Conservation (phyloP, 805 yeast species). For the Ogataea thermomethanolica region DNA sequence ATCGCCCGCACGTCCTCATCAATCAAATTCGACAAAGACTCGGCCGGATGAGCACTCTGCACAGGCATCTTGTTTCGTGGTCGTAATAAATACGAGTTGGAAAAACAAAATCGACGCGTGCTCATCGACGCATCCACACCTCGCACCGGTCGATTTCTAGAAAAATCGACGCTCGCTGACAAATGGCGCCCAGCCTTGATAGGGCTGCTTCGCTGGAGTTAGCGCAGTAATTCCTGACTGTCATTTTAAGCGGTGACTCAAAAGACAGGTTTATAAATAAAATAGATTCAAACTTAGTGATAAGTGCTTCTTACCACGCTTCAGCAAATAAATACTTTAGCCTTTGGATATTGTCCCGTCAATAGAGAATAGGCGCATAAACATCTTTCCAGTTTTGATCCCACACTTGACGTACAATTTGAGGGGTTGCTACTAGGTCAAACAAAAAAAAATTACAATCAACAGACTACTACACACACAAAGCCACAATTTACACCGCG, state of each 20-base stretch:
- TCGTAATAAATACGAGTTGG: neutral
- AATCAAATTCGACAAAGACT: constrained; percentile 26
- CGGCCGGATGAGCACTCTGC: constrained; percentile 31
- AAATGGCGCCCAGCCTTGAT: constrained; percentile 2
- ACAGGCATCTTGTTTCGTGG: constrained; percentile 4
- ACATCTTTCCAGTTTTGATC: neutral
- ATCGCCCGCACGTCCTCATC: constrained; percentile 36
- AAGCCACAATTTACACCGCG: constrained; percentile 1
- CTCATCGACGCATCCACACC: constrained; percentile 2
- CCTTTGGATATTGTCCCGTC: constrained; percentile 1
- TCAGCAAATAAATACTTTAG: neutral
- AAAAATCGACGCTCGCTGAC: constrained; percentile 6
- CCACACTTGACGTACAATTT: constrained; percentile 1
- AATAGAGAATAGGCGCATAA: neutral
- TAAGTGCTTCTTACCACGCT: constrained; percentile 6
- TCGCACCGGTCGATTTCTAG: constrained; percentile 4
- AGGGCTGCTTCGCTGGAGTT: constrained; percentile 5
- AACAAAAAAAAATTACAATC: neutral
- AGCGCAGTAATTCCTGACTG: constrained; percentile 8
- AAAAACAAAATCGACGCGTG: constrained; percentile 7
- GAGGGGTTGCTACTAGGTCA: constrained; percentile 3
- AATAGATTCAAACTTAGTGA: constrained; percentile 1
- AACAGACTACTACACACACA: neutral
- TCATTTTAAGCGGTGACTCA: constrained; percentile 10
- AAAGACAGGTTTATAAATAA: constrained; percentile 2